Conservation (phyloP, 73 alveolate genomes). For the Stentor coeruleus region DNA sequence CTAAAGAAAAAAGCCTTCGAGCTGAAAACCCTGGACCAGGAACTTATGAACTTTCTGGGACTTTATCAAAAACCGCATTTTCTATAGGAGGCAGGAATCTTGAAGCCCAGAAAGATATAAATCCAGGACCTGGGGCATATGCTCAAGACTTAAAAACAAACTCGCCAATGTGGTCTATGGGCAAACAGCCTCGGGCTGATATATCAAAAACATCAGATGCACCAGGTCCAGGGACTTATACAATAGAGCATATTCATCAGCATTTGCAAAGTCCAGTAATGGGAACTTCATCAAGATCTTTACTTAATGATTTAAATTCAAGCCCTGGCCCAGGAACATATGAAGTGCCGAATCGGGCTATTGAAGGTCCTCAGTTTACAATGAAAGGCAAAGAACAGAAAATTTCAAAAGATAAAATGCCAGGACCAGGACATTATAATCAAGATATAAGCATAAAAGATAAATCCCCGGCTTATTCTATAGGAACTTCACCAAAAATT, state of each 20-base stretch:
- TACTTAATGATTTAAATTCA: neutral
- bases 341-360: neutral
- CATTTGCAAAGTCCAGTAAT: neutral
- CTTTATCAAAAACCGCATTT: neutral
- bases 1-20: slow-evolving; percentile 23
- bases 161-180: neutral
- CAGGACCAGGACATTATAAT: slow-evolving; percentile 13
- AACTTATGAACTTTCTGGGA: neutral
- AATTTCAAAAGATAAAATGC: neutral
- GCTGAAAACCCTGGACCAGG: slow-evolving; percentile 21
- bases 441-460: neutral
- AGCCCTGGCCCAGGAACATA: slow-evolving; percentile 11
- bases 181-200: neutral
- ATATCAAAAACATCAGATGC: neutral
- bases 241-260: neutral
- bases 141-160: neutral
- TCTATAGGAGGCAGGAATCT: neutral
- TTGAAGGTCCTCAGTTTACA: neutral
- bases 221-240: neutral
- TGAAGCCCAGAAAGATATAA: neutral
- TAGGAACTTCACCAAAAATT: no score
- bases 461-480: no score
- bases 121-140: neutral
- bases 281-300: neutral
- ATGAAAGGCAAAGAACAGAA: neutral